Base-by-base conservation (phyloP, 768 basidiomycete genomes). In the Amanita exitialis region DNA sequence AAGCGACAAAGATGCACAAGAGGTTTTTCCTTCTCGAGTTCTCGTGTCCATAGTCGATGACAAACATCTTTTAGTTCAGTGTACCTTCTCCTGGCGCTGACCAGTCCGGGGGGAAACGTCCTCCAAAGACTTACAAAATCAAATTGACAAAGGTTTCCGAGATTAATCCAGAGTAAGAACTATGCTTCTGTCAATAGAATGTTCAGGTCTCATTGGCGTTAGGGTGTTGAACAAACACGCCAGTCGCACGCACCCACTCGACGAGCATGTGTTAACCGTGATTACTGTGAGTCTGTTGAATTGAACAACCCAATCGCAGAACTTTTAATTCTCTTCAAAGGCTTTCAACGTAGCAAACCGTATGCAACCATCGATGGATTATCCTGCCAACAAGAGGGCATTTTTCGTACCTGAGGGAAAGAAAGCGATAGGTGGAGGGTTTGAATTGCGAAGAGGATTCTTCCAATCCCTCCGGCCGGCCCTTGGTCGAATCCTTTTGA, bases 381-480 rank as follows among this genome's bases (percentile, higher is more conserved):
- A 80, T 50, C 84, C 86, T 0, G 86, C 81, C 71, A 83, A 87
- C 47, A 75, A 79, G 6, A 75, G 86, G 0, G 86, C 83, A 0
- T 89, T 90, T 65, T 90, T 82, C 62, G 82, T 81, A 0, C 64
- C 75, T 18, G 61, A 65, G 1, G 84, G 79, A 49, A 73, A 66
- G 6, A 74, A 69, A 43, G 58, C 65, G 27, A 70, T 87, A 20
- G 83, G 86, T 0, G 59, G 63, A 0, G 87, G 89, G 0, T 70
- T 90, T 3, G 74, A 79, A 12, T 70, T 88, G 1, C 86, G 86
- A 85, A 73, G 86, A 4, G 88, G 88, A 0, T 86, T 86, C 50
- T 89, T 90, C 64, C 88, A 89, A 61, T 85, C 83, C 0, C 74
- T 88, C 8, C 74, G 88, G 13, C 86, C 87, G 3, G 78, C 75